phyloP scores from a whole-genome alignment of 2,329 filamentous ascomycete genomes.

The Ophiostoma quercus region DNA sequence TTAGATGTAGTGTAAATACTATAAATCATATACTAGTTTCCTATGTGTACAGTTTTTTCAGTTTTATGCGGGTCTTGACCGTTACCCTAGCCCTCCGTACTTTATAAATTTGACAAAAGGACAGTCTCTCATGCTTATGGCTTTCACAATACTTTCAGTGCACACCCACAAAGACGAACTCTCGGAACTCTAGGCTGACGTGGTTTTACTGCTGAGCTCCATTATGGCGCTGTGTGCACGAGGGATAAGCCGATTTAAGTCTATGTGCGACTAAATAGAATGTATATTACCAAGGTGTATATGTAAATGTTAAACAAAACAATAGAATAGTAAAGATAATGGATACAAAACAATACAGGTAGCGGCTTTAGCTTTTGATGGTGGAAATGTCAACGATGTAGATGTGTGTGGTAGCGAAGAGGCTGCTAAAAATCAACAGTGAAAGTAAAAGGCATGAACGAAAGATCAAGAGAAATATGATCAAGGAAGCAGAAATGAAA shows the following conservation, averaged over 20 bases:
- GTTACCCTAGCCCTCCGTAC: no score
- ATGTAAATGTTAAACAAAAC: neutral
- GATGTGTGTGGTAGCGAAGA: neutral
- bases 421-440: neutral
- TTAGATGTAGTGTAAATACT: neutral
- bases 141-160: no score
- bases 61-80: neutral
- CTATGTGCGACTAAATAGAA: neutral
- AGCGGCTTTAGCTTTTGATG: neutral
- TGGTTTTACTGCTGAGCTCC: no score
- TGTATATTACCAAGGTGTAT: neutral
- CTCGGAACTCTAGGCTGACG: no score
- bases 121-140: no score
- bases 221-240: no score
- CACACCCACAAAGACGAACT: no score
- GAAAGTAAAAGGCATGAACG: neutral
- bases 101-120: no score
- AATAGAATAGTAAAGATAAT: neutral
- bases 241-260: neutral
- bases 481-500: neutral
- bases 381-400: neutral
- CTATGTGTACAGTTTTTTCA: neutral
- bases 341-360: neutral
- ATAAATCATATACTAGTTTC: no score
- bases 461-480: neutral